Conservation (phyloP, 208 protist species). For the Trypanosoma theileri region DNA sequence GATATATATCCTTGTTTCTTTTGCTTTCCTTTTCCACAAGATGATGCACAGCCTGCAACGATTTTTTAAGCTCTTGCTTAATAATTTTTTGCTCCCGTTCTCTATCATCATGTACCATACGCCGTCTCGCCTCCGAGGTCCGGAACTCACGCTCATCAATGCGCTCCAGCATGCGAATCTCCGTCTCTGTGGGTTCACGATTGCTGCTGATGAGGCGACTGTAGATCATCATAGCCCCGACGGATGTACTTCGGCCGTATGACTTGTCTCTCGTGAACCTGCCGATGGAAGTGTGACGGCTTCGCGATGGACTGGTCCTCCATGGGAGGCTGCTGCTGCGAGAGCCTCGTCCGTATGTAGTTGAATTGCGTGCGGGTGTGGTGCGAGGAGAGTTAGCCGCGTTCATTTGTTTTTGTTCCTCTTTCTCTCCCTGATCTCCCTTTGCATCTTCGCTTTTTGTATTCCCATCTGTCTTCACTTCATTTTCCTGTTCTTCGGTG, state of each 20-base stretch:
- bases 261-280: slow-evolving; percentile 16
- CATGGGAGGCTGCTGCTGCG: slow-evolving; percentile 31
- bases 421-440: not conserved
- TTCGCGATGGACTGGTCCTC: slow-evolving; percentile 4
- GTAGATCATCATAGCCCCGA: slow-evolving; percentile 35
- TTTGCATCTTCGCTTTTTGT: not conserved
- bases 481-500: slow-evolving; percentile 4
- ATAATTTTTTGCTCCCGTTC: slow-evolving; percentile 39
- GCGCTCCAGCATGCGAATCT: slow-evolving; percentile 43
- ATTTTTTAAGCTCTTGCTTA: slow-evolving; percentile 35
- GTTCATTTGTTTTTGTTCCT: not conserved
- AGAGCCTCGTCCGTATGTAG: not conserved
- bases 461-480: not conserved
- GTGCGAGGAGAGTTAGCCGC: not conserved
- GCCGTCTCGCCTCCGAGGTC: slow-evolving; percentile 36
- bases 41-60: slow-evolving; percentile 17
- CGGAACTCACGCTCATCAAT: slow-evolving; percentile 63
- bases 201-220: slow-evolving; percentile 42
- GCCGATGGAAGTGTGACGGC: slow-evolving; percentile 11
- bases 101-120: slow-evolving; percentile 36
- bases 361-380: not conserved
- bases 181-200: slow-evolving; percentile 37
- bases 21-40: slow-evolving; percentile 37
- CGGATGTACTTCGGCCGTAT: slow-evolving; percentile 34
- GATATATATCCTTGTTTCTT: not conserved